Evolutionary conservation across 331 rosid species (phyloP).

Genomic region (Pyracantha coccinea): DNA sequence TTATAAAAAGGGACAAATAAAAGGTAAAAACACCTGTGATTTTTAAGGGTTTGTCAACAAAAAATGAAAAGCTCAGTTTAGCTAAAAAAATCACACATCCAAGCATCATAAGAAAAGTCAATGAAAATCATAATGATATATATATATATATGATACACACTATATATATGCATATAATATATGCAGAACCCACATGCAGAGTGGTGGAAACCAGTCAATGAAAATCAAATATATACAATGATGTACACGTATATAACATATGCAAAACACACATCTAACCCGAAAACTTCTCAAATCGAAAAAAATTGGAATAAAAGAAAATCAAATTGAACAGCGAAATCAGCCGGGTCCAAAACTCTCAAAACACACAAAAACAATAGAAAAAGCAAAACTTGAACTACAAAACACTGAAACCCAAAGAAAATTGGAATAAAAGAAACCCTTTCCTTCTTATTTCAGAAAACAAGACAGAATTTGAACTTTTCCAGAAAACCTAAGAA

Average conservation of each 20-base stretch:
- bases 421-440: background rate
- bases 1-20: background rate
- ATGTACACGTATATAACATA: background rate
- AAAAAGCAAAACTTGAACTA: too few relatives aligned
- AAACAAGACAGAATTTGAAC: background rate
- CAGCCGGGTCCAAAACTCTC: too few relatives aligned
- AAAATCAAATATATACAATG: background rate
- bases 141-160: background rate
- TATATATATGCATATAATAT: background rate
- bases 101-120: background rate
- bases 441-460: background rate
- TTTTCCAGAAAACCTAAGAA: background rate
- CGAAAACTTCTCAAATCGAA: background rate
- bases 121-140: background rate
- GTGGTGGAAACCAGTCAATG: background rate
- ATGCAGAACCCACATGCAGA: background rate
- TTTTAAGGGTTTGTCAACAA: background rate
- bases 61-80: background rate
- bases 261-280: background rate
- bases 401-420: too few relatives aligned
- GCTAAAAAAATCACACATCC: background rate
- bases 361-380: too few relatives aligned
- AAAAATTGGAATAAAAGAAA: background rate
- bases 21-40: background rate
- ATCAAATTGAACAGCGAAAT: background rate